Base-by-base conservation (phyloP, 371 early-diverging fungal species). In the Lichtheimia hyalospora region DNA sequence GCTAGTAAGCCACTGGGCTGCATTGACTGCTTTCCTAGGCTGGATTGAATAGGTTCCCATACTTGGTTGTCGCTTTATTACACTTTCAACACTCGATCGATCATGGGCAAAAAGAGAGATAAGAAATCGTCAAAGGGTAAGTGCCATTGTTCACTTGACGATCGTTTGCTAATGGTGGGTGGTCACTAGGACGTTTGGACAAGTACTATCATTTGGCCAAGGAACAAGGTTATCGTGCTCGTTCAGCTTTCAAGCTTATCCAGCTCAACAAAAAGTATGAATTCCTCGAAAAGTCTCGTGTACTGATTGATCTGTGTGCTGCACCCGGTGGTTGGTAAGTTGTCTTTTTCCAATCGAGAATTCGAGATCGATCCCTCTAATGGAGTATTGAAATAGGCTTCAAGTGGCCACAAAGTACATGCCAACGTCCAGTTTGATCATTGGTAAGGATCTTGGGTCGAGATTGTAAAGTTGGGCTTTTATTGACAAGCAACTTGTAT, bases 161-260 rank as follows among this genome's bases (percentile, higher is more conserved):
- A 52, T 34, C 27, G 6, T 2, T 6, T 34, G 15, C 10, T 20
- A 12, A 34, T 34, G 39, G 14, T 10, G 3, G 39, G 14, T 10
- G 3, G 3, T 43, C 3, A 20, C 15, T 27, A 82, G 96, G 96
- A 57, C 94, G 99, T 81, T 88, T 99, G 84, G 99, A 99, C 86
- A 99, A 99, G 86, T 99, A 96, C 85, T 99, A 99, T 81, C 94
- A 97, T 79, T 87, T 99, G 82, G 99, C 99, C 74, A 99, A 99
- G 85, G 99, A 99, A 73, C 98, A 99, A 74, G 99, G 99, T 61
- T 99, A 97, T 82, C 92, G 99, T 74, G 98, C 99, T 54, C 96
- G 99, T 85, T 97, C 99, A 43, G 99, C 99, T 60, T 99, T 97
- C 88, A 99, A 99, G 87, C 87, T 99, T 51, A 96, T 99, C 63